Base-by-base conservation (phyloP, 2,329 filamentous ascomycete species). In the Microdochium nivale region DNA sequence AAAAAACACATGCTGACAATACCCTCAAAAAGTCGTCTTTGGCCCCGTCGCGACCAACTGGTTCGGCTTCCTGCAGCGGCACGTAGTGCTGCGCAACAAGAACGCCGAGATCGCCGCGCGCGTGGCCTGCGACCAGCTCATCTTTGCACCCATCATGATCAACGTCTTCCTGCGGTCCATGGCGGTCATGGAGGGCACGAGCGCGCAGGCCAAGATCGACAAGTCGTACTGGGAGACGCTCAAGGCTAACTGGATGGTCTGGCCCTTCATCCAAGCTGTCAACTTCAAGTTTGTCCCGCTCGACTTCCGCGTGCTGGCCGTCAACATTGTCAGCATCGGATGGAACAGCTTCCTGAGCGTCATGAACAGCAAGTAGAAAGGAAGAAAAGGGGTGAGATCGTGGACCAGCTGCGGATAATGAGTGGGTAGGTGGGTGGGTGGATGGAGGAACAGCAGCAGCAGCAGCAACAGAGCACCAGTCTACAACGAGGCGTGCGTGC, bases 221-320 rank as follows among this genome's bases (percentile, higher is more conserved):
- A 82, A 78, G 62, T 86, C 80, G 54, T 96, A 90, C 71, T 68
- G 71, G 58, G 76, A 80, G 13, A 87, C 88, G 30, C 79, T 96
- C 62, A 79, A 79, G 67, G 86, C 88, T 66, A 96, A 96, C 73
- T 90, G 89, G 78, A 80, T 89, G 73, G 70, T 96, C 52, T 96
- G 91, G 91, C 91, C 91, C 3, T 75, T 77, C 56, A 89, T 95
- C 52, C 91, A 96, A 73, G 75, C 86, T 51, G 77, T 86, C 63
- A 96, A 96, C 75, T 96, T 96, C 73, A 86, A 87, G 62, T 79
- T 94, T 57, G 80, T 96, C 56, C 91, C 91, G 48, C 74, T 95
- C 56, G 81, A 95, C 65, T 84, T 92, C 70, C 80, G 90, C 53
- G 81, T 96, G 43, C 72, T 96, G 60, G 85, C 95, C 55, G 91